Base-by-base conservation (phyloP, 495 filamentous ascomycete species). In the Glonium stellatum region DNA sequence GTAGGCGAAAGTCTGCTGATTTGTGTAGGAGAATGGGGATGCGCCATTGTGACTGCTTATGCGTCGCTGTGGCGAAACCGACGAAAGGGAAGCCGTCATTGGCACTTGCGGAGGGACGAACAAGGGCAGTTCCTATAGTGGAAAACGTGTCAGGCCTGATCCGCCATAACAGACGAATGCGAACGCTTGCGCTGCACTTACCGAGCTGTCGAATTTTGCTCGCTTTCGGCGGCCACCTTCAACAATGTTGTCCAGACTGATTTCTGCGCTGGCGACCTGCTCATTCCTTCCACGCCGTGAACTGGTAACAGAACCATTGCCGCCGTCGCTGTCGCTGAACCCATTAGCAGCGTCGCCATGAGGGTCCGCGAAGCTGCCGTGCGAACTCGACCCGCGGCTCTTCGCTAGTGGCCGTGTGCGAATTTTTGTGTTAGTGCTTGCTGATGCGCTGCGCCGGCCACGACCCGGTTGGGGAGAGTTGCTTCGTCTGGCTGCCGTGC, bases 201-300 rank as follows among this genome's bases (percentile, higher is more conserved):
- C 91, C 65, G 91, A 95, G 75, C 91, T 97, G 65, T 96, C 90
- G 71, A 98, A 98, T 77, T 96, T 96, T 62, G 93, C 88, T 69
- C 90, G 84, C 79, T 98, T 97, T 63, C 93, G 84, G 73, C 93
- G 85, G 63, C 90, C 90, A 67, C 95, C 93, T 74, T 97, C 92
- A 57, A 98, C 87, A 73, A 98, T 97, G 69, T 98, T 98, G 59
- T 95, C 89, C 63, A 96, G 81, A 72, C 92, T 97, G 68, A 98
- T 98, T 58, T 97, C 93, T 4, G 93, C 91, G 69, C 89, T 95
- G n/a, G 86, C 88, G 58, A 95, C 78, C 53, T 87, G 85, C 68
- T 97, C 91, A 62, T 78, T 83, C 68, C 84, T 88, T 62, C 82
- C 78, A 65, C 84, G 87, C 61, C 86, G 85, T 56, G 88, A 87